These are phyloP conservation scores for Clavariopsis aquatica DNA, from an alignment of 495 filamentous ascomycete genomes.

Conservation along the genomic window DNA sequence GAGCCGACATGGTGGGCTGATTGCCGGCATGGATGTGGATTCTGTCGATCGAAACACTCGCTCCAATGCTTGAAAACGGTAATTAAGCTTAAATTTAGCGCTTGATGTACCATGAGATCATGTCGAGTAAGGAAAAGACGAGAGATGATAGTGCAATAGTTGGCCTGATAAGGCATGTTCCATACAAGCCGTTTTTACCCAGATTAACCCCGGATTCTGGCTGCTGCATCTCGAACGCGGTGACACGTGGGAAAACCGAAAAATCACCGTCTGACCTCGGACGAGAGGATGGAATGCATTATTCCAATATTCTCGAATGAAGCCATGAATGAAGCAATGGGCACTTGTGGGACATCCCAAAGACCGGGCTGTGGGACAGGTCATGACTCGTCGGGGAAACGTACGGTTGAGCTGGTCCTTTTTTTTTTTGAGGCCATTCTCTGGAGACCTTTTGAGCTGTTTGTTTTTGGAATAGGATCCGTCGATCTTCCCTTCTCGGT, in stretches of 20 bases:
- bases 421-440: neutral
- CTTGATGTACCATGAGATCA: slow-evolving; percentile 7
- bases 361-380: slow-evolving; percentile 16
- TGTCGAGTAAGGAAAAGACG: neutral
- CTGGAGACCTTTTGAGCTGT: neutral
- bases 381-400: neutral
- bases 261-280: slow-evolving; percentile 8
- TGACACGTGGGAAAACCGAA: slow-evolving; percentile 15
- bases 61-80: slow-evolving; percentile 6
- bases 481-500: neutral
- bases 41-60: slow-evolving; percentile 12
- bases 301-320: slow-evolving; percentile 6
- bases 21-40: slow-evolving; percentile 16
- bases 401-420: neutral
- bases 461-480: neutral
- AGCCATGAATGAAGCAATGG: neutral
- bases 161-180: slow-evolving; percentile 10
- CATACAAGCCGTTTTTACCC: slow-evolving; percentile 6
- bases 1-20: slow-evolving; percentile 15
- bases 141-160: neutral
- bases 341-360: slow-evolving; percentile 3
- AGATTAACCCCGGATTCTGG: slow-evolving; percentile 17
- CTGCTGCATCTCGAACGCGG: slow-evolving; percentile 9
- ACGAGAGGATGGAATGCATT: slow-evolving; percentile 12
- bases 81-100: slow-evolving; percentile 14